Evolutionary conservation across 805 yeast genomes (phyloP).

Genomic region (Candida ovalis): DNA sequence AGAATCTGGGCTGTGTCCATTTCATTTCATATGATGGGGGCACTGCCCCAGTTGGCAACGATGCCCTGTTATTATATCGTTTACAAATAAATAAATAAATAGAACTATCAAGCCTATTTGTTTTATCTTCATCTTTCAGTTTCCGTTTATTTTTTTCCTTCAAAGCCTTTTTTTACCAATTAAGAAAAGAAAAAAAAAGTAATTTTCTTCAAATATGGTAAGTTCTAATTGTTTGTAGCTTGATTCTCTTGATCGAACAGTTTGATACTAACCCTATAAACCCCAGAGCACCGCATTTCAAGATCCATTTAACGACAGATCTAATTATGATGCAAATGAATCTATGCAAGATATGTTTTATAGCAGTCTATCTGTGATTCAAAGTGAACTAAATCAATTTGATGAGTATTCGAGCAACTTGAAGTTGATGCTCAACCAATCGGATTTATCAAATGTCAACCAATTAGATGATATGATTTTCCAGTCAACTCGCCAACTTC

Average conservation of each 20-base stretch:
- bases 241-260: too few species aligned
- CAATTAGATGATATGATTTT: neutral
- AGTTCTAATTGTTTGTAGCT: too few species aligned
- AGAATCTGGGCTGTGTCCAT: neutral
- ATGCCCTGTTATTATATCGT: neutral
- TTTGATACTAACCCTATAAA: neutral
- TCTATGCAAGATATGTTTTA: neutral
- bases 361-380: neutral
- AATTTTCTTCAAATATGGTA: neutral
- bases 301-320: neutral
- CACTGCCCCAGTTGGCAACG: neutral
- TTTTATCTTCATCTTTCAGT: neutral
- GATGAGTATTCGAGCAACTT: neutral
- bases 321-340: neutral
- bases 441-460: neutral
- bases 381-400: slow-evolving; percentile 1
- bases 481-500: too few species aligned
- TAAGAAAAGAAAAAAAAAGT: too few species aligned
- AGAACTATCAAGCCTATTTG: too few species aligned
- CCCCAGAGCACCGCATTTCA: neutral
- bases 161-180: too few species aligned
- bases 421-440: neutral
- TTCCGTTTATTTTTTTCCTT: neutral
- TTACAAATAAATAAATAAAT: neutral
- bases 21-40: neutral